Base-by-base conservation (phyloP, 352 stramenopile genomes). In the Pythium periplocum region DNA sequence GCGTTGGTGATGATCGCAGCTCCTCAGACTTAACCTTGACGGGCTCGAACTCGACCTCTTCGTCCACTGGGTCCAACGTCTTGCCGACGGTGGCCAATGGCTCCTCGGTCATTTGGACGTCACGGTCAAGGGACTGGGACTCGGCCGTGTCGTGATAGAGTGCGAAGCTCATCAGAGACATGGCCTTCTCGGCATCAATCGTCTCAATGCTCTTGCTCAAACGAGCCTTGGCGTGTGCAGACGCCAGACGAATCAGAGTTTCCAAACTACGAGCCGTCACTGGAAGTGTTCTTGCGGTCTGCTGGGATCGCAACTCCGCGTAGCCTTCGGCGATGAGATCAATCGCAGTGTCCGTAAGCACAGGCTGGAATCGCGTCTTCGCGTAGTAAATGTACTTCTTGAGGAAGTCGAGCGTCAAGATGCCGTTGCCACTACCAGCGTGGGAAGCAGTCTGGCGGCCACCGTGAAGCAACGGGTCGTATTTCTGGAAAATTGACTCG, bases 301-400 rank as follows among this genome's bases (percentile, higher is more conserved):
- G 91, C 61, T 98, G 88, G 48, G 89, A 95, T 17, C 97, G 90
- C 58, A 99, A 87, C 66, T 98, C 95, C 1, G 97, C 93, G 78
- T 99, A 99, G 8, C 89, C 83, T 51, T 96, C 94, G 3, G 96
- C 88, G 59, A 99, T 99, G 31, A 95, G 85, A 47, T 99, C 96
- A 41, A 91, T 92, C 2, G 86, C 84, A 31, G 57, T 73, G 59
- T 94, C 84, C 7, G 86, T 93, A 44, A 96, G 63, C 61, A 93
- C 81, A 6, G 86, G 86, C 56, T 93, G 73, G 58, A 93, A 87
- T 30, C 94, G 87, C 39, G 80, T 98, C 76, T 99, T 99, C 35
- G 97, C 97, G 85, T 98, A 99, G 73, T 98, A 95, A 59, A 99
- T 90, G 68, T 98, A 99, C 80, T 99, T 99, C 59, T 98, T 97